phyloP scores from a whole-genome alignment of 495 filamentous ascomycete genomes.

The Pyronema domesticum region DNA sequence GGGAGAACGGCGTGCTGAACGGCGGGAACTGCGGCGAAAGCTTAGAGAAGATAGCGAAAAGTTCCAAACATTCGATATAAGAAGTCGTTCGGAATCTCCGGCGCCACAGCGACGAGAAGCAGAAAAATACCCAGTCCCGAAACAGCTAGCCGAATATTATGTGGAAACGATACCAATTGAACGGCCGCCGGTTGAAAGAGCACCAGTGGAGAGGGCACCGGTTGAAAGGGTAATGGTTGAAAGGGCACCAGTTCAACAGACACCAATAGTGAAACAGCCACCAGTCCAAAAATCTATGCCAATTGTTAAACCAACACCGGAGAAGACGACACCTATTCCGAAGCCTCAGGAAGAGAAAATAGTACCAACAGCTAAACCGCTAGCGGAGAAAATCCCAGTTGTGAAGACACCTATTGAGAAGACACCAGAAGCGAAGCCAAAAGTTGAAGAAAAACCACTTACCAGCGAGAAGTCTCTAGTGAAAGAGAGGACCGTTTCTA shows the following conservation, averaged over 20 bases:
- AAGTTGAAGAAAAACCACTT: neutral
- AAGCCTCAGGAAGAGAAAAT: neutral
- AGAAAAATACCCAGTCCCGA: neutral
- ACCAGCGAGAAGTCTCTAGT: neutral
- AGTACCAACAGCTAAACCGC: neutral
- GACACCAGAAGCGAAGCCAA: neutral
- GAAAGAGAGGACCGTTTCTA: neutral
- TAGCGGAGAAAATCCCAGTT: neutral
- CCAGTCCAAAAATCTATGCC: neutral
- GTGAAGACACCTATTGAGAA: neutral
- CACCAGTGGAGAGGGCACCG: too few relatives aligned
- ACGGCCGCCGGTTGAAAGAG: too few relatives aligned
- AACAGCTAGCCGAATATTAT: too few relatives aligned
- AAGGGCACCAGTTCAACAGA: neutral
- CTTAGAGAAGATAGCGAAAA: slow-evolving; percentile 1
- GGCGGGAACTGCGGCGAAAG: neutral
- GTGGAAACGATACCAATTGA: too few relatives aligned
- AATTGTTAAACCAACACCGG: neutral
- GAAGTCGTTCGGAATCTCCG: neutral
- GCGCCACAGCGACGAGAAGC: neutral
- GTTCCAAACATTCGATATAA: neutral
- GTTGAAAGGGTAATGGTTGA: neutral
- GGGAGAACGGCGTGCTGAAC: slow-evolving; percentile 1
- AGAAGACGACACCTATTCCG: neutral
- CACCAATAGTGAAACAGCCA: neutral